phyloP scores from a whole-genome alignment of 768 basidiomycete species.

The Suillus lakei region DNA sequence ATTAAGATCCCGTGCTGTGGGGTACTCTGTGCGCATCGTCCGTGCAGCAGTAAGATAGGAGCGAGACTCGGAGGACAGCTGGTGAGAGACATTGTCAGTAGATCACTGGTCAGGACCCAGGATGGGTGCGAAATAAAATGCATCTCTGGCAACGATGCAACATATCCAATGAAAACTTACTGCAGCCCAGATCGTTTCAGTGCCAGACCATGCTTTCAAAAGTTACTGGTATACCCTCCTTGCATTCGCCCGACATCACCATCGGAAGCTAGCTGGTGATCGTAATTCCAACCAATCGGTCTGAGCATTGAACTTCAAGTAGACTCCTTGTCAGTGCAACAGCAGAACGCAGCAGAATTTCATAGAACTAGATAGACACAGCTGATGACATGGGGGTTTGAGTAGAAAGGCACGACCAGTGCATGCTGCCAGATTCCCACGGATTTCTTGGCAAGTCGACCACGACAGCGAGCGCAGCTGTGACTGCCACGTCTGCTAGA shows the following conservation, averaged over 20 bases:
- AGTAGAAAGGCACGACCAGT: neutral
- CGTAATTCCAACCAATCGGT: neutral
- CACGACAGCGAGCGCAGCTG: conserved; percentile 5
- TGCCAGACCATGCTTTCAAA: neutral
- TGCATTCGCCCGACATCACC: neutral
- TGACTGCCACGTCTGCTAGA: neutral
- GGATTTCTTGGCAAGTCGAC: neutral
- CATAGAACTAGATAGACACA: neutral
- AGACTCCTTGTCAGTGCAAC: neutral
- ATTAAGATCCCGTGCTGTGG: neutral
- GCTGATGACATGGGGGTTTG: neutral
- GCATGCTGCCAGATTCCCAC: conserved; percentile 1
- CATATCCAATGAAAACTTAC: neutral
- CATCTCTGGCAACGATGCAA: neutral
- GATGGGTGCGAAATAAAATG: neutral
- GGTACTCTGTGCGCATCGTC: neutral
- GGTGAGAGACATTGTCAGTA: neutral
- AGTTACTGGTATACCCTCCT: neutral
- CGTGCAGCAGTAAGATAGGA: neutral
- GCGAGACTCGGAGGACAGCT: neutral
- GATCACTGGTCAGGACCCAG: too few species aligned
- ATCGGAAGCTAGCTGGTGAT: neutral
- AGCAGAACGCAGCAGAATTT: neutral
- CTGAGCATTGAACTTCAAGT: neutral
- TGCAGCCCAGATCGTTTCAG: neutral